Evolutionary conservation across 257 asterid species (phyloP), one percentile per base, ranked within the genome.

Genomic region (Osmanthus fragrans): DNA sequence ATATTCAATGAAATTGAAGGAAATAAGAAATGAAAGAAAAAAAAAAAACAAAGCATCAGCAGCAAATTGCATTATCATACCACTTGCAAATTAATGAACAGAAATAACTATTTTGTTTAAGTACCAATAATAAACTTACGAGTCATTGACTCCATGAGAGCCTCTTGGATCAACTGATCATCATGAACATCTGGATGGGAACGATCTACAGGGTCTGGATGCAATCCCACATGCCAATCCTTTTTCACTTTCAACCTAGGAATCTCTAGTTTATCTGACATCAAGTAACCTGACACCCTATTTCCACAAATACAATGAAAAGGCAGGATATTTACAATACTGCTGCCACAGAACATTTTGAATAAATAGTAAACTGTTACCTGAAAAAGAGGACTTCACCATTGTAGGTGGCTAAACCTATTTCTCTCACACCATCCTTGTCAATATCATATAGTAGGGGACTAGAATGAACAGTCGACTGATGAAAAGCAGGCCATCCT

Each of bases 401-500:
- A 74, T 96, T 94, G 82, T 96, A 96, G 81, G 98, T 93, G 83
- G 98, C 97, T 81, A 96, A 85, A 66, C 89, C 97, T 82, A 96
- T 91, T 89, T 96, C 99, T 88, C 97, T 87, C 78, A 92, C 95
- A 34, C 98, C 99, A 82, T 96, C 99, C 89, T 96, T 93, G 89
- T 96, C 99, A 82, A 96, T 93, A 77, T 96, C 99, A 72, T 88
- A 92, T 32, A 92, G 89, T 80, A 96, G 91, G 79, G 99, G 99
- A 85, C 95, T 94, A 72, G 99, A 91, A 82, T 96, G 98, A 74
- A 90, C 96, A 58, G 98, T 96, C 76, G 99, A 96, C 90, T 93
- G 97, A 84, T 96, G 99, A 82, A 96, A 96, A 64, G 97, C 97
- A 49, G 99, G 99, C 98, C 99, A 96, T 67, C 99, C 99, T 96